phyloP scores from a whole-genome alignment of 2,329 filamentous ascomycete genomes.

The Hypoxylon sp. region DNA sequence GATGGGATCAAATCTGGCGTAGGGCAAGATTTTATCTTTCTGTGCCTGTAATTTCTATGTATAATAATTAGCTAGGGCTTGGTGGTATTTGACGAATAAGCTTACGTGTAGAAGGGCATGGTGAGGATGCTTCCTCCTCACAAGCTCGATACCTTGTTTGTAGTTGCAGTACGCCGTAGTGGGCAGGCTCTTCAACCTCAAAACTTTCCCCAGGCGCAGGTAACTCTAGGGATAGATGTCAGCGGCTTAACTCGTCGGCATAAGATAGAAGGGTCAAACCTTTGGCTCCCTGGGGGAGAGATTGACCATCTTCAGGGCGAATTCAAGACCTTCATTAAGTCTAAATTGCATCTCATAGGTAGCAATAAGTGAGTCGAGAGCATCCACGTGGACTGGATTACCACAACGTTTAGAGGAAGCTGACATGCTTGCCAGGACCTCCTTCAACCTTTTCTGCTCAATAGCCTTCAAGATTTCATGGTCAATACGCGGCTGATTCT shows the following conservation, averaged over 20 bases:
- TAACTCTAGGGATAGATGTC: constrained; percentile 43
- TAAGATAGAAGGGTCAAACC: constrained; percentile 32
- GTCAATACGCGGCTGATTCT: constrained; percentile 39
- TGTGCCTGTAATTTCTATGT: constrained; percentile 41
- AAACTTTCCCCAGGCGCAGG: constrained; percentile 51
- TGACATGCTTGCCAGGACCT: constrained; percentile 45
- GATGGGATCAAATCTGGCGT: constrained; percentile 46
- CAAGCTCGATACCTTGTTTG: constrained; percentile 48
- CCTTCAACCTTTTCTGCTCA: constrained; percentile 39
- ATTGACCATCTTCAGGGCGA: constrained; percentile 50
- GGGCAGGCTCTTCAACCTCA: constrained; percentile 43
- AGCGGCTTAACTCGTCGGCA: constrained; percentile 11
- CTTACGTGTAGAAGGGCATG: constrained; percentile 47
- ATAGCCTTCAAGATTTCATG: constrained; percentile 45
- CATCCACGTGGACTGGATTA: constrained; percentile 45
- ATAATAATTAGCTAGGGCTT: constrained; percentile 13
- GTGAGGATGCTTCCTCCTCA: constrained; percentile 46
- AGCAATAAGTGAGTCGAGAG: constrained; percentile 49
- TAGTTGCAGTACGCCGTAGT: constrained; percentile 46
- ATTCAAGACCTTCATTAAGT: constrained; percentile 36
- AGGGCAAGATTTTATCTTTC: constrained; percentile 40
- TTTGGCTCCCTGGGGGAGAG: constrained; percentile 50
- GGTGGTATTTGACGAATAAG: neutral
- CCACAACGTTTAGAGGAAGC: constrained; percentile 47
- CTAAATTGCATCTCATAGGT: constrained; percentile 42